phyloP scores from a whole-genome alignment of 495 filamentous ascomycete genomes.

The Friedmanniomyces endolithicus region DNA sequence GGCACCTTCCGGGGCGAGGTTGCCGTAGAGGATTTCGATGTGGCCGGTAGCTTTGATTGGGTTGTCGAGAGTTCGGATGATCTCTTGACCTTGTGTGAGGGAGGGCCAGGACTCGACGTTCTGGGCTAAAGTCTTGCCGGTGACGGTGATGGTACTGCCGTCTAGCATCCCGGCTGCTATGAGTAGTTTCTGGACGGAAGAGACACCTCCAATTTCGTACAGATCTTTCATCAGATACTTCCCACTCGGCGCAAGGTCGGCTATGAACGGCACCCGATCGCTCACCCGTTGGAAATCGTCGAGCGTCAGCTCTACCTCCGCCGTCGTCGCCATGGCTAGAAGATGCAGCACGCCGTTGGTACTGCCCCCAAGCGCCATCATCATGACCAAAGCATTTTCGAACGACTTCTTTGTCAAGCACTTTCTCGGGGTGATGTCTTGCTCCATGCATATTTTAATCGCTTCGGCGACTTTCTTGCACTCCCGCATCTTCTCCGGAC shows the following conservation, averaged over 20 bases:
- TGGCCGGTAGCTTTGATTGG: conserved; percentile 87
- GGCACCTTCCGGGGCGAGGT: conserved; percentile 80
- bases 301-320: conserved; percentile 67
- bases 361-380: conserved; percentile 80
- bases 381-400: conserved; percentile 85
- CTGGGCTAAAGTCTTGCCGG: conserved; percentile 76
- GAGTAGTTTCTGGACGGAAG: conserved; percentile 82
- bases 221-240: conserved; percentile 90
- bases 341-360: conserved; percentile 93
- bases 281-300: conserved; percentile 83
- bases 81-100: conserved; percentile 65
- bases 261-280: conserved; percentile 83
- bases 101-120: conserved; percentile 76
- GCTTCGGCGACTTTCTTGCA: conserved; percentile 76
- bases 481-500: conserved; percentile 84
- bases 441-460: conserved; percentile 76
- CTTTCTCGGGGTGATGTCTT: conserved; percentile 73
- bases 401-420: conserved; percentile 75
- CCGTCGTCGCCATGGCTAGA: conserved; percentile 86
- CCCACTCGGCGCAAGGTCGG: conserved; percentile 81
- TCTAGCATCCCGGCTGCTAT: conserved; percentile 72
- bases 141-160: conserved; percentile 78
- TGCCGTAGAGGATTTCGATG: conserved; percentile 78
- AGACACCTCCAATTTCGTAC: conserved; percentile 85
- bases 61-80: conserved; percentile 68